Percentiles rank a stretch among this genome's conserved stretches.
Conservation (phyloP, 108 stramenopile species). For the Licmophora abbreviata region DNA sequence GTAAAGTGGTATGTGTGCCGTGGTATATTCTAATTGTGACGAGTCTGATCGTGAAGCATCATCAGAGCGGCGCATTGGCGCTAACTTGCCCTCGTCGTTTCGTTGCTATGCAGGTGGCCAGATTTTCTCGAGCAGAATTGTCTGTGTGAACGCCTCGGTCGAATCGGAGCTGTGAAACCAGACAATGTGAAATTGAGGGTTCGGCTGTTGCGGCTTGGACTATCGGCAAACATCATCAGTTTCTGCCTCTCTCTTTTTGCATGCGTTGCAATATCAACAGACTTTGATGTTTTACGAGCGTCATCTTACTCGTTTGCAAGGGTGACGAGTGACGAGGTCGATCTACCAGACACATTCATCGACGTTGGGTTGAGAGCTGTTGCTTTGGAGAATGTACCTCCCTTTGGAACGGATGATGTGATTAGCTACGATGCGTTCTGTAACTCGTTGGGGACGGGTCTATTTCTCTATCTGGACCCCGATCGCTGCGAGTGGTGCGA, state of each 20-base stretch:
- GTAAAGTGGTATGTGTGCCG: not conserved
- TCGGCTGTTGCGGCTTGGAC: not conserved
- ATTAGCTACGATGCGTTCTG: slow-evolving; percentile 29
- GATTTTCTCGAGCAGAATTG: not conserved
- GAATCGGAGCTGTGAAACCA: not conserved
- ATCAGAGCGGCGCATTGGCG: not conserved
- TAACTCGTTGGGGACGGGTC: slow-evolving; percentile 9
- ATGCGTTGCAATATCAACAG: not conserved
- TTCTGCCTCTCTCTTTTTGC: not conserved
- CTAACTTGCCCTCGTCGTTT: not conserved
- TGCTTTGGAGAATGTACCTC: slow-evolving; percentile 11
- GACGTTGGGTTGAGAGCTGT: slow-evolving; percentile 23
- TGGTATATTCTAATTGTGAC: not conserved
- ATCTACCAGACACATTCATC: not conserved
- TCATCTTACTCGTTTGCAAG: not conserved
- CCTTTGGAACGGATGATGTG: slow-evolving; percentile 8
- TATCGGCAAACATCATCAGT: not conserved
- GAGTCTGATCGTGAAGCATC: not conserved
- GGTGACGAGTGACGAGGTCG: not conserved
- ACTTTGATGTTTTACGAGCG: not conserved
- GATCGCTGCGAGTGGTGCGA: slow-evolving; percentile 20
- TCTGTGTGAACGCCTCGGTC: not conserved
- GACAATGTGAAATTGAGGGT: not conserved
- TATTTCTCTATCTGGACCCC: slow-evolving; percentile 17
- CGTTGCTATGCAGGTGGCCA: not conserved